Evolutionary conservation across 768 basidiomycete species (phyloP).

Genomic region (Suillus paluster): DNA sequence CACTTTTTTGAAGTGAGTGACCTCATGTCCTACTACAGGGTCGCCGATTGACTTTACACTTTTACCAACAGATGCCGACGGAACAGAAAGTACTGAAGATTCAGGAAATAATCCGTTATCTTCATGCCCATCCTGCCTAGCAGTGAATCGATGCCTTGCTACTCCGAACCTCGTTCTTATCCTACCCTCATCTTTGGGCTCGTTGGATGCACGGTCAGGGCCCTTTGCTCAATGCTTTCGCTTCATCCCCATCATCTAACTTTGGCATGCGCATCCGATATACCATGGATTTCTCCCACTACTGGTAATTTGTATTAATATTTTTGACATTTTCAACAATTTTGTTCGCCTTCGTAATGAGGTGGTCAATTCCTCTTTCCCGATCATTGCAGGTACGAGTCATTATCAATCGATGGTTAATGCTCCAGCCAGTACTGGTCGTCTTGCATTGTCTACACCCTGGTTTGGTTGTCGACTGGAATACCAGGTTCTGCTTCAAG

Average conservation of each 20-base stretch:
- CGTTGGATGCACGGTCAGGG: conserved; percentile 1
- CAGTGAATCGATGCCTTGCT: neutral
- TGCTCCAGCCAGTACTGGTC: neutral
- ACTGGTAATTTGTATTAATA: conserved; percentile 1
- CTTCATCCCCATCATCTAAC: neutral
- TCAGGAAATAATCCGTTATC: conserved; percentile 47
- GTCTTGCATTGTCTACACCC: neutral
- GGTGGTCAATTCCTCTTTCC: neutral
- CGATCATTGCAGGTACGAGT: neutral
- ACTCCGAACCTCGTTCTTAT: neutral
- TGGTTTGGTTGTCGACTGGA: neutral
- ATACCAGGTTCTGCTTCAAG: neutral
- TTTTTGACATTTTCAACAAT: neutral
- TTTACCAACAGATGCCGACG: conserved; percentile 52
- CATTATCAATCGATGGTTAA: neutral
- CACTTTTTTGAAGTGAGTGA: conserved; percentile 51
- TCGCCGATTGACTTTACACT: neutral
- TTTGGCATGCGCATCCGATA: neutral
- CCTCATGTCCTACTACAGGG: neutral
- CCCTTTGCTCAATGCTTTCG: neutral
- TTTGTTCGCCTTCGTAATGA: neutral
- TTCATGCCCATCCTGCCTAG: conserved; percentile 29
- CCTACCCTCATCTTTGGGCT: neutral
- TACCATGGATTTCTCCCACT: neutral
- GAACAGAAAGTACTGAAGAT: conserved; percentile 58